Evolutionary conservation across 83 land plant species (phyloP), one percentile per base, ranked within the genome.

Genomic region (Picea engelmannii): DNA sequence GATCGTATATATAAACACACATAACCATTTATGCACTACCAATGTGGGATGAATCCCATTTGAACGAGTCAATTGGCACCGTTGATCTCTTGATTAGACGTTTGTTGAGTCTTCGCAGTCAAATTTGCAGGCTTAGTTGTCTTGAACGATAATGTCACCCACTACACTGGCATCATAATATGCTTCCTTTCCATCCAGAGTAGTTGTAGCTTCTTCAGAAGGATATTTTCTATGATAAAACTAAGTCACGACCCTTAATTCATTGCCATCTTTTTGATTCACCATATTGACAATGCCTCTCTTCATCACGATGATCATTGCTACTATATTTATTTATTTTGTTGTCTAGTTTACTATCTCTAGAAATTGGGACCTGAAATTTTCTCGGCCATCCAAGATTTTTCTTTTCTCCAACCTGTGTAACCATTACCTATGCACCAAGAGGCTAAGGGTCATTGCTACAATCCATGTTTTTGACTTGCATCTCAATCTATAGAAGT

Each of bases 151-250:
- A 49, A 52, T 3, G 58, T 68, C 18, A 68, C 71, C 71, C 31
- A 42, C 71, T 68, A 68, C 71, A 68, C 42, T 68, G 1, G 35
- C 69, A 66, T 66, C 69, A 66, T 17, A 66, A 66, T 35, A 27
- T 66, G 12, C 69, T 66, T 66, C 69, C 69, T 66, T 66, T 66
- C 35, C 69, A 10, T 25, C 71, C 15, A 13, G 5, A 16, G 27
- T 23, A 31, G 42, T 20, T 68, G 42, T 27, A 27, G 31, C 31
- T 27, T 27, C 42, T 0, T 31, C 20, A 68, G 42, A 27, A 68
- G 17, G 31, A 11, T 31, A 31, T 1, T 4, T 68, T 27, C 58
- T 52, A 52, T 52, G 58, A 52, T 10, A 52, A 52, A 52, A 52
- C 15, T 52, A 13, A 11, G 13, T 10, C 12, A 11, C 12, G 12